These are phyloP conservation scores for Colletotrichum caudatum DNA, from an alignment of 2,329 filamentous ascomycete species.

Conservation along the genomic window DNA sequence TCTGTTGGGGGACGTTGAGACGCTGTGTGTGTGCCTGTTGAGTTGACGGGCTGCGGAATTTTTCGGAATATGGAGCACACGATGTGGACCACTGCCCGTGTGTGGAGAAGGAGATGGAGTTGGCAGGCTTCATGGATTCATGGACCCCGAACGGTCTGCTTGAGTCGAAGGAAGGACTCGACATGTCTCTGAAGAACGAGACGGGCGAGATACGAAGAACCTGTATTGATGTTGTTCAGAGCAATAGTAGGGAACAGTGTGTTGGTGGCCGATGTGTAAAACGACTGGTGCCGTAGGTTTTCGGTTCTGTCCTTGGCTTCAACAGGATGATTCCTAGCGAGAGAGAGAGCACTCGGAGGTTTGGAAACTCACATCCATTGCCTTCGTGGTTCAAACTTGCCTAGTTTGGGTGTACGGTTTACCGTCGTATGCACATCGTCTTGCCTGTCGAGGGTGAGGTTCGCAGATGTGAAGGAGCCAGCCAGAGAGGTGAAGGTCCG, in stretches of 20 bases:
- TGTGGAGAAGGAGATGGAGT: neutral
- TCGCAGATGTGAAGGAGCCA: neutral
- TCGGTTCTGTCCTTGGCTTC: neutral
- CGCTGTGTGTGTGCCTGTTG: neutral
- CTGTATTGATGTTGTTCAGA: neutral
- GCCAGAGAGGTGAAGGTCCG: neutral
- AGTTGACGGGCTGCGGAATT: neutral
- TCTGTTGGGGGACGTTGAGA: constrained; percentile 23
- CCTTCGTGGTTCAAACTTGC: neutral
- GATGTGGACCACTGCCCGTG: neutral
- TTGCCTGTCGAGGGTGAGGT: neutral
- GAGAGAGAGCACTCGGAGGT: neutral
- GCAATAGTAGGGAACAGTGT: neutral
- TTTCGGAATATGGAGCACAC: constrained; percentile 27
- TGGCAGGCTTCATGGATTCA: neutral
- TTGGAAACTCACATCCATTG: too few relatives aligned
- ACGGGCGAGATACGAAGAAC: neutral
- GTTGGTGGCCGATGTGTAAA: neutral
- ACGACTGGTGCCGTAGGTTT: neutral
- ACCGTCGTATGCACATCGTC: neutral
- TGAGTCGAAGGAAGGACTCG: neutral
- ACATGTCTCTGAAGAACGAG: neutral
- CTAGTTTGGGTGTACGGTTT: neutral
- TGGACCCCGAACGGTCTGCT: neutral
- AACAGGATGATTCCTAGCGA: neutral